Conservation (phyloP, 495 filamentous ascomycete species). For the Hypomontagnella monticulosa region DNA sequence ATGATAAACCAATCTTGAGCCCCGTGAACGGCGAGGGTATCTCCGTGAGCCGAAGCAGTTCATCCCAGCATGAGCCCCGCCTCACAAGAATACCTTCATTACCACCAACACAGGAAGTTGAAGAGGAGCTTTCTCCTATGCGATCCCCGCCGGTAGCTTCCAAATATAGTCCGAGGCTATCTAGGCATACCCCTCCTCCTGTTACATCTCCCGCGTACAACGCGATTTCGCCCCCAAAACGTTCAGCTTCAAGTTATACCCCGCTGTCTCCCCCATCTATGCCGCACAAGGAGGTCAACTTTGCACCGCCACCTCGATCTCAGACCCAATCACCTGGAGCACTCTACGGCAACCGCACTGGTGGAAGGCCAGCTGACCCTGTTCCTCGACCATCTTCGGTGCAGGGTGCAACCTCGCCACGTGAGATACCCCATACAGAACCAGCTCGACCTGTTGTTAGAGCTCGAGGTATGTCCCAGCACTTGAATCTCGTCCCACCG, state of each 20-base stretch:
- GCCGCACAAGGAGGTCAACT: slow-evolving; percentile 48
- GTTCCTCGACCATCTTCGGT: slow-evolving; percentile 76
- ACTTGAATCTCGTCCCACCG: slow-evolving; percentile 63
- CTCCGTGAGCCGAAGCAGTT: slow-evolving; percentile 54
- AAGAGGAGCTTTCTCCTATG: slow-evolving; percentile 55
- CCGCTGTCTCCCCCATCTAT: slow-evolving; percentile 44
- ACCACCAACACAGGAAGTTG: slow-evolving; percentile 63
- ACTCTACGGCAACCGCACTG: slow-evolving; percentile 60
- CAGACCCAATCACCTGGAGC: slow-evolving; percentile 86
- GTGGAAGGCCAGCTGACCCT: slow-evolving; percentile 59
- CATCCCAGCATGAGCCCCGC: slow-evolving; percentile 57
- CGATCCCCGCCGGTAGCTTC: slow-evolving; percentile 39
- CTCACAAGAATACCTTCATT: slow-evolving; percentile 58
- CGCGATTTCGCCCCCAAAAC: slow-evolving; percentile 64
- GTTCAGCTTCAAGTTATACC: slow-evolving; percentile 58
- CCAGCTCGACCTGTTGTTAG: slow-evolving; percentile 30
- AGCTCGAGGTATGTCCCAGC: slow-evolving; percentile 53
- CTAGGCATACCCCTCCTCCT: slow-evolving; percentile 57
- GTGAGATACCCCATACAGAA: slow-evolving; percentile 48
- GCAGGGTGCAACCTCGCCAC: slow-evolving; percentile 63
- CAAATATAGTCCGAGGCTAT: slow-evolving; percentile 45
- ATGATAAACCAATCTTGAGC: slow-evolving; percentile 50
- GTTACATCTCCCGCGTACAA: slow-evolving; percentile 43
- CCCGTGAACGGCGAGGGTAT: slow-evolving; percentile 45
- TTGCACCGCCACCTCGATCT: slow-evolving; percentile 73